Evolutionary conservation across 768 basidiomycete species (phyloP), one percentile per base, ranked within the genome.

Genomic region (Roridomyces roridus): DNA sequence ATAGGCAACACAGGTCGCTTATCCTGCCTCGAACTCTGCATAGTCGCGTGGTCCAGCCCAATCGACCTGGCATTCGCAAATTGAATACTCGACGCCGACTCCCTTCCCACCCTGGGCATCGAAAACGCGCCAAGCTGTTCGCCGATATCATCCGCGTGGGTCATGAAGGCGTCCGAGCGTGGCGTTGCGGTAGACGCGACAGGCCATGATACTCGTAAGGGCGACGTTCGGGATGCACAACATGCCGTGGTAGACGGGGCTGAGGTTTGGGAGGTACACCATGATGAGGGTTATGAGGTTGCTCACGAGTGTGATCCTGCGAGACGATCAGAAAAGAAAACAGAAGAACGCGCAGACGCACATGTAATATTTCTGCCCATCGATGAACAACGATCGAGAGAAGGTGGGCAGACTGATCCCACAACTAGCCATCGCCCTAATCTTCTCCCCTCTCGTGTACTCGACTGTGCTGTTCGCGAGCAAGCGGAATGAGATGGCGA

Each of bases 121-220:
- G 75, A 0, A 91, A 91, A 68, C 81, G 85, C 8, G 74, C 77
- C 36, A 84, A 78, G n/a, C n/a, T n/a, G n/a, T n/a, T n/a, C n/a
- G n/a, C n/a, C n/a, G n/a, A n/a, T n/a, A n/a, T n/a, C n/a, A n/a
- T n/a, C n/a, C n/a, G n/a, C n/a, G n/a, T n/a, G n/a, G n/a, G n/a
- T n/a, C n/a, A n/a, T n/a, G n/a, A n/a, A n/a, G n/a, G n/a, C n/a
- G n/a, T n/a, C 54, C 54, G 5, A 55, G 54, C 21, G 24, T 47
- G 4, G 54, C 40, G 29, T 48, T 47, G 21, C 55, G 46, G 29
- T 56, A 56, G 23, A 56, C 55, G 31, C 55, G 55, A 23, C 46
- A 49, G 31, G 55, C 46, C 46, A 56, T 49, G 25, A 47, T 26
- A 35, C 47, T 48, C 29, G 55, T 56, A 14, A 56, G 18, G 6